Percentiles rank a stretch among this genome's conserved stretches.
Conservation (phyloP, 805 yeast genomes). For the Starmera dryadoides region DNA sequence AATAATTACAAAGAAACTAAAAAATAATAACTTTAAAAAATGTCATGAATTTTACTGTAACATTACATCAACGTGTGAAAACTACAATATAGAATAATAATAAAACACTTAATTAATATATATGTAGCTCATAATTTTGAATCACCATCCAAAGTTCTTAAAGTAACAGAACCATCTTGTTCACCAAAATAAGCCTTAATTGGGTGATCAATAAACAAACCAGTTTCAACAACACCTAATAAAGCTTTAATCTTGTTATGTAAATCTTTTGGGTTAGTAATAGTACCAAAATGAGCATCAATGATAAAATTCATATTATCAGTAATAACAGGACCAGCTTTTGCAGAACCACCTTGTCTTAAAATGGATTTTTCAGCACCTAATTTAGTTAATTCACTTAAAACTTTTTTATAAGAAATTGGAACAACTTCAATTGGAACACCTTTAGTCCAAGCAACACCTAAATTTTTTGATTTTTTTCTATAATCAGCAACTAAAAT, state of each 20-base stretch:
- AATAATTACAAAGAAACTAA: conserved; percentile 37
- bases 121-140: not conserved
- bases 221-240: conserved; percentile 96
- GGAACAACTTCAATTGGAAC: conserved; percentile 96
- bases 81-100: no score
- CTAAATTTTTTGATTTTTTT: conserved; percentile 66
- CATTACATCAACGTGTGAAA: not conserved
- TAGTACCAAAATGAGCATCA: conserved; percentile 87
- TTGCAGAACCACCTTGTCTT: conserved; percentile 83
- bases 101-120: no score
- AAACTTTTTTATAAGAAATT: conserved; percentile 72
- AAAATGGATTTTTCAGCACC: conserved; percentile 60
- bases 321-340: conserved; percentile 96
- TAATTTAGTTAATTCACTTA: conserved; percentile 48
- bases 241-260: conserved; percentile 62
- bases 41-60: not conserved
- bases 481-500: conserved; percentile 89
- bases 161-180: conserved; percentile 54
- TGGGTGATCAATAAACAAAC: conserved; percentile 70
- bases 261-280: conserved; percentile 43
- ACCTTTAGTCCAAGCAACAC: conserved; percentile 81
- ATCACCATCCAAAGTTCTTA: conserved; percentile 22
- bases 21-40: not conserved
- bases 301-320: conserved; percentile 91
- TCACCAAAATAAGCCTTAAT: conserved; percentile 86